A percentile compares a stretch with the other conserved stretches of the same genome.
These are phyloP conservation scores for Aspergillus sclerotiicarbonarius DNA, from an alignment of 495 filamentous ascomycete species.

Conservation along the genomic window DNA sequence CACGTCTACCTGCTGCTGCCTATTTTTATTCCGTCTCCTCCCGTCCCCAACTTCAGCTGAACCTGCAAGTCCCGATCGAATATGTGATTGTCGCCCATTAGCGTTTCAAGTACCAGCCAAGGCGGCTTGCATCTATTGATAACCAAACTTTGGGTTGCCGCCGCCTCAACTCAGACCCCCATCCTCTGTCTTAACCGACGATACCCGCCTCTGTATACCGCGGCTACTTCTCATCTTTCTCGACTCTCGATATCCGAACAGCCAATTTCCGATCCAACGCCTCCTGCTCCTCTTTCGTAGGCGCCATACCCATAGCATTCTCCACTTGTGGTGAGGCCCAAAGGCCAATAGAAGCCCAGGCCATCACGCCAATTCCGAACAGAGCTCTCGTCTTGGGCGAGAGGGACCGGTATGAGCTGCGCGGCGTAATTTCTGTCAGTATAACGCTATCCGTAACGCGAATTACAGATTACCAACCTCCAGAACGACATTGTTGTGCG, in stretches of 20 bases:
- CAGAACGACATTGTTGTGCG: slow-evolving; percentile 36
- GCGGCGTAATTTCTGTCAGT: slow-evolving; percentile 1
- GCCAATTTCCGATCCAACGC: slow-evolving; percentile 49
- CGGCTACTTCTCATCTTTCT: slow-evolving; percentile 22
- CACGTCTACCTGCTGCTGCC: neutral
- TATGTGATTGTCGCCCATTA: slow-evolving; percentile 1
- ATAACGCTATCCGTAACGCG: neutral
- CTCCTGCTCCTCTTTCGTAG: slow-evolving; percentile 61
- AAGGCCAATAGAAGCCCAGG: slow-evolving; percentile 61
- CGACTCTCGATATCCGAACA: slow-evolving; percentile 46
- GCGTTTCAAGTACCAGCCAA: neutral
- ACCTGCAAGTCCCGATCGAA: neutral
- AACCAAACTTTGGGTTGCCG: neutral
- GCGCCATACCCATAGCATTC: slow-evolving; percentile 57
- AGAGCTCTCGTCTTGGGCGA: slow-evolving; percentile 59
- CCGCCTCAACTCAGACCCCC: neutral
- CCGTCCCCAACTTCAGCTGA: neutral
- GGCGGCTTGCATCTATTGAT: neutral
- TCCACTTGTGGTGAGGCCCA: slow-evolving; percentile 60
- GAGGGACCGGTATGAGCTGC: slow-evolving; percentile 60
- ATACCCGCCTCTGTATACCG: slow-evolving; percentile 7
- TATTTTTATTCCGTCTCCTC: neutral
- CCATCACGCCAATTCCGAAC: slow-evolving; percentile 64
- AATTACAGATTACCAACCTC: slow-evolving; percentile 27
- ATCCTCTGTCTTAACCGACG: neutral